These are phyloP conservation scores for Histomonas meleagridis DNA, from an alignment of 208 protist genomes.

Conservation along the genomic window DNA sequence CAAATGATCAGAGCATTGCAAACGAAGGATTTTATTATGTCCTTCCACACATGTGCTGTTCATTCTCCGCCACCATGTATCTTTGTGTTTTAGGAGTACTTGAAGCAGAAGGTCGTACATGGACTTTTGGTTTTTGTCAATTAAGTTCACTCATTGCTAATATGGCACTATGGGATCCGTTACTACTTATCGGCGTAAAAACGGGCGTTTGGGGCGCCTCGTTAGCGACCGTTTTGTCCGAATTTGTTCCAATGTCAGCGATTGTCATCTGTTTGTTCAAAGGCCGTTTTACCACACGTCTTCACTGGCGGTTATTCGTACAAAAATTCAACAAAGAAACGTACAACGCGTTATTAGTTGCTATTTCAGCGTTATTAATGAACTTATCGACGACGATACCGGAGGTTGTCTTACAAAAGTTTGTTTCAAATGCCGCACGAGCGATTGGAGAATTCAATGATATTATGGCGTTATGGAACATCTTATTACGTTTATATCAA, in stretches of 20 bases:
- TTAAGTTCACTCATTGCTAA: background rate
- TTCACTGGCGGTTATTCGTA: background rate
- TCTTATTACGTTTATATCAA: background rate
- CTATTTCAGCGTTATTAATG: background rate
- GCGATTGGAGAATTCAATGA: background rate
- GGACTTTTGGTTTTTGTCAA: background rate
- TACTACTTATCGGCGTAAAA: background rate
- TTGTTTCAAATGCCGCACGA: background rate
- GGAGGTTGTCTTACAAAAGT: background rate
- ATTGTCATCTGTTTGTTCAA: background rate
- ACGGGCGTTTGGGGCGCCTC: background rate
- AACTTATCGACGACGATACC: background rate
- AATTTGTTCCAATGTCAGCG: background rate
- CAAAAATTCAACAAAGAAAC: background rate
- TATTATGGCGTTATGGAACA: background rate
- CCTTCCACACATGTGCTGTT: no score
- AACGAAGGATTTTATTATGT: background rate
- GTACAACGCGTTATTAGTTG: background rate
- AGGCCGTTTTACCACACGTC: background rate
- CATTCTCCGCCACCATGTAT: background rate
- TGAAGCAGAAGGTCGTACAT: conserved; percentile 9
- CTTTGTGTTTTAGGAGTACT: background rate
- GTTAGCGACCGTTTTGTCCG: background rate
- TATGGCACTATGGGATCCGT: background rate
- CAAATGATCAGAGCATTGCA: background rate